phyloP scores from a whole-genome alignment of 306 rosid genomes.

The Sechiopsis laciniata region DNA sequence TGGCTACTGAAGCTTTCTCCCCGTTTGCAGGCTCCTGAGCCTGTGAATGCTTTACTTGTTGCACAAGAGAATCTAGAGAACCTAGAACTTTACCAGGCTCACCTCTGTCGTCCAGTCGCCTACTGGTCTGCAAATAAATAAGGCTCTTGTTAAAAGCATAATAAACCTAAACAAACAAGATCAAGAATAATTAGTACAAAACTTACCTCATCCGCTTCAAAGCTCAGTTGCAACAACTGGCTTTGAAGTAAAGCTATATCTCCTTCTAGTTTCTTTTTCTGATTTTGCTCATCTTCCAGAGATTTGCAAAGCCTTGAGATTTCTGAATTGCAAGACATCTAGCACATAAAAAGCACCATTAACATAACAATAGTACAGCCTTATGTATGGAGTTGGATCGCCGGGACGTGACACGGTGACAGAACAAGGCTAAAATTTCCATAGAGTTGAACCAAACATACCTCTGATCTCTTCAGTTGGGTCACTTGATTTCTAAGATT shows the following conservation, averaged over 20 bases:
- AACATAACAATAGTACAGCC: conserved; percentile 9
- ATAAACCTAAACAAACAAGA: background rate
- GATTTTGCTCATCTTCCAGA: conserved; percentile 62
- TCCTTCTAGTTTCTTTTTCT: conserved; percentile 75
- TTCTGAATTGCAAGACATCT: conserved; percentile 66
- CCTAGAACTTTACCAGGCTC: conserved; percentile 48
- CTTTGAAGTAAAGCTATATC: conserved; percentile 79
- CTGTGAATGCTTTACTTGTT: conserved; percentile 58
- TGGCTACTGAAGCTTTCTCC: conserved; percentile 84
- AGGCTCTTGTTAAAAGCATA: background rate
- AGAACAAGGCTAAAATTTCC: too few relatives aligned
- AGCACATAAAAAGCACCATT: conserved; percentile 24
- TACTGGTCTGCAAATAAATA: conserved; percentile 54
- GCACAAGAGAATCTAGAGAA: conserved; percentile 53
- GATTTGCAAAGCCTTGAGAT: conserved; percentile 57
- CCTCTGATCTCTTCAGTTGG: conserved; percentile 81
- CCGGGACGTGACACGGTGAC: too few relatives aligned
- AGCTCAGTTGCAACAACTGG: conserved; percentile 76
- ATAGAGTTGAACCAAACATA: conserved; percentile 32
- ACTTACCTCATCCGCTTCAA: conserved; percentile 77
- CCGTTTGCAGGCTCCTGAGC: conserved; percentile 58
- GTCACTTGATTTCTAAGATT: conserved; percentile 60
- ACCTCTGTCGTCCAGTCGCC: conserved; percentile 37
- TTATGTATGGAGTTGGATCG: background rate
- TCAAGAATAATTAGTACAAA: background rate